Conservation (phyloP, 169 alveolate species). For the Perkinsus chesapeaki region DNA sequence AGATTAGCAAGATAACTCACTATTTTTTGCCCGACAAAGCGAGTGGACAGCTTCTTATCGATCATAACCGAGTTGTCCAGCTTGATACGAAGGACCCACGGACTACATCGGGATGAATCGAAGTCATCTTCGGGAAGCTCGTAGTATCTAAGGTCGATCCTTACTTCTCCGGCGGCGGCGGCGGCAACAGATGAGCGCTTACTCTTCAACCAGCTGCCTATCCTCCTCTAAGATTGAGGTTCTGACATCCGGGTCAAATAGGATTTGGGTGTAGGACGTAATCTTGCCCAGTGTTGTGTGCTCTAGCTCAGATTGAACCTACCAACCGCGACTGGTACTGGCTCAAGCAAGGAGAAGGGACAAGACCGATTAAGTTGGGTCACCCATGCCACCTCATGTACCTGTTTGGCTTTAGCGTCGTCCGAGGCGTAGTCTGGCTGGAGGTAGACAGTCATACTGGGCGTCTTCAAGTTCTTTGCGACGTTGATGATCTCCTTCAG, state of each 20-base stretch:
- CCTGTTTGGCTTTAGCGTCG: conserved; percentile 83
- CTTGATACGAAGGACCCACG: conserved; percentile 94
- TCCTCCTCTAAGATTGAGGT: conserved; percentile 85
- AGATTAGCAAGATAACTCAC: not conserved
- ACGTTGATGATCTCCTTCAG: conserved; percentile 97
- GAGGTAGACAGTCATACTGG: conserved; percentile 87
- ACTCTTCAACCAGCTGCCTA: conserved; percentile 83
- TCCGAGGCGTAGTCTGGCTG: conserved; percentile 72
- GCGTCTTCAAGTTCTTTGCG: conserved; percentile 96
- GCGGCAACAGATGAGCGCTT: not conserved
- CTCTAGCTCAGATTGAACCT: conserved; percentile 76
- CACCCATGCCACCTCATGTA: conserved; percentile 14
- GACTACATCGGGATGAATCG: conserved; percentile 55
- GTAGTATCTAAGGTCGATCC: conserved; percentile 43
- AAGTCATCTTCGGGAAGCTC: conserved; percentile 87
- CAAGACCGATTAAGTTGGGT: not conserved
- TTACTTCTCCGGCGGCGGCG: not conserved
- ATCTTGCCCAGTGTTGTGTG: conserved; percentile 90
- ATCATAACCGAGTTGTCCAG: conserved; percentile 84
- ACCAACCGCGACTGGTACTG: no score
- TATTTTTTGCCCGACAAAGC: conserved; percentile 73
- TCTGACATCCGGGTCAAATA: conserved; percentile 93
- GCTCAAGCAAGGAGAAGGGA: no score
- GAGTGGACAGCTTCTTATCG: conserved; percentile 91
- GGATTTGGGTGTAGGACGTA: conserved; percentile 80